phyloP scores from a whole-genome alignment of 495 filamentous ascomycete genomes.

The Stereocaulon alpinum region DNA sequence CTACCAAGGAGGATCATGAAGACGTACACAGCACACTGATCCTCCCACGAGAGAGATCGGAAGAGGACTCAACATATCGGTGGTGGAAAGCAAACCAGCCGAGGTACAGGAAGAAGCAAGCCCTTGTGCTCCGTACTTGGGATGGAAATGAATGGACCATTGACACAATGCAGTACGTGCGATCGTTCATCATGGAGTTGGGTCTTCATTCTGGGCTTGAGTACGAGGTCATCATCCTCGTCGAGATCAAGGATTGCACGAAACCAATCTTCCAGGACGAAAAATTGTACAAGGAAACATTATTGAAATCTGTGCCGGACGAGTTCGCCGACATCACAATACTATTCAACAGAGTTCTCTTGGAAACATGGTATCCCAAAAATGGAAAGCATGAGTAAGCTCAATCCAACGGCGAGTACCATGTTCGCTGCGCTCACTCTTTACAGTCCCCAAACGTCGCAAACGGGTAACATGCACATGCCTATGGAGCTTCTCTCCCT shows the following conservation, averaged over 20 bases:
- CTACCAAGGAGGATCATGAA: slow-evolving; percentile 4
- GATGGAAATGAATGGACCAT: slow-evolving; percentile 57
- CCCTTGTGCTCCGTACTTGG: slow-evolving; percentile 59
- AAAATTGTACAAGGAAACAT: slow-evolving; percentile 40
- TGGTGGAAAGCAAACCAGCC: slow-evolving; percentile 5
- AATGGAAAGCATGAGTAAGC: slow-evolving; percentile 25
- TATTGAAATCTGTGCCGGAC: slow-evolving; percentile 45
- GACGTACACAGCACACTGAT: slow-evolving; percentile 12
- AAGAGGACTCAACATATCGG: neutral
- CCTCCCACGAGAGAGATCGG: neutral
- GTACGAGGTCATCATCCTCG: slow-evolving; percentile 65
- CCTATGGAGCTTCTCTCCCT: slow-evolving; percentile 46
- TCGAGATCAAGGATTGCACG: slow-evolving; percentile 56
- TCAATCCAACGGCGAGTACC: neutral
- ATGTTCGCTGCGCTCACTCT: slow-evolving; percentile 15
- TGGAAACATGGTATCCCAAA: slow-evolving; percentile 49
- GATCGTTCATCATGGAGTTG: slow-evolving; percentile 64
- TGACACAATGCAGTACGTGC: slow-evolving; percentile 60
- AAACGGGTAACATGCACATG: slow-evolving; percentile 26
- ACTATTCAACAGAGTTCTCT: slow-evolving; percentile 52
- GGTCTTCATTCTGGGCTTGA: slow-evolving; percentile 62
- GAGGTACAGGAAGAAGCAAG: slow-evolving; percentile 41
- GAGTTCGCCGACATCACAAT: slow-evolving; percentile 60
- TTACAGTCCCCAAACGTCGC: neutral
- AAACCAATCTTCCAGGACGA: slow-evolving; percentile 47